A percentile compares a stretch with the other conserved stretches of the same genome.
These are phyloP conservation scores for Bertia moriformis DNA, from an alignment of 2,329 filamentous ascomycete species.

Conservation along the genomic window DNA sequence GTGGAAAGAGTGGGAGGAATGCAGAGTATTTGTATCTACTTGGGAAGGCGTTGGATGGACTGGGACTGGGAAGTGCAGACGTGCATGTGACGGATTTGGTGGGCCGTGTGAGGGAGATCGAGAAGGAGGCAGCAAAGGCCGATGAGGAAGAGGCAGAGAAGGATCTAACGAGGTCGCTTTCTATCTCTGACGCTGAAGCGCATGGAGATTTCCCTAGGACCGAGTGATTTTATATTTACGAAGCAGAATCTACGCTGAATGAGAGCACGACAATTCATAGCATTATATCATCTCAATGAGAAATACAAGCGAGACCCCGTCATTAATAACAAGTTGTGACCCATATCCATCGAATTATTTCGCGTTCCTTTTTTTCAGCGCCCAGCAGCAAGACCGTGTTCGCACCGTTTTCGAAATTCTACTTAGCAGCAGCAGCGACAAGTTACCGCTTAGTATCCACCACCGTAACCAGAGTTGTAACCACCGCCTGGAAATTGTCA, in stretches of 20 bases:
- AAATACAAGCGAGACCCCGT: no score
- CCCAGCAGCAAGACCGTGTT: no score
- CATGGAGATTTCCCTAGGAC: not conserved
- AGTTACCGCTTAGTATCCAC: not conserved
- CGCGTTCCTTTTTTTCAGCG: no score
- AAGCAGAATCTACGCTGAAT: no score
- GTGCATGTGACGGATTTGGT: slow-evolving; percentile 46
- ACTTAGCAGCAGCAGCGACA: not conserved
- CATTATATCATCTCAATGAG: no score
- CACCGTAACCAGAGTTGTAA: not conserved
- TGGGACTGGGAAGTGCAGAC: slow-evolving; percentile 40
- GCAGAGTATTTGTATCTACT: slow-evolving; percentile 47
- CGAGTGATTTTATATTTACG: no score
- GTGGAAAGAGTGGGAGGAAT: slow-evolving; percentile 50
- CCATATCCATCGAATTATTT: no score
- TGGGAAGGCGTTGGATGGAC: slow-evolving; percentile 35
- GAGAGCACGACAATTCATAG: no score
- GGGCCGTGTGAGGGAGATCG: slow-evolving; percentile 33
- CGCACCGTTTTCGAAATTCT: no score
- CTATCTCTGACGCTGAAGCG: not conserved
- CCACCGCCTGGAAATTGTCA: not conserved
- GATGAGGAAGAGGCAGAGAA: not conserved
- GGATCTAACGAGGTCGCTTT: not conserved
- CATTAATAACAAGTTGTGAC: no score
- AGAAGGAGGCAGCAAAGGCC: slow-evolving; percentile 10